These are phyloP conservation scores for Fusarium palustre DNA, from an alignment of 2,329 filamentous ascomycete genomes.

Conservation along the genomic window DNA sequence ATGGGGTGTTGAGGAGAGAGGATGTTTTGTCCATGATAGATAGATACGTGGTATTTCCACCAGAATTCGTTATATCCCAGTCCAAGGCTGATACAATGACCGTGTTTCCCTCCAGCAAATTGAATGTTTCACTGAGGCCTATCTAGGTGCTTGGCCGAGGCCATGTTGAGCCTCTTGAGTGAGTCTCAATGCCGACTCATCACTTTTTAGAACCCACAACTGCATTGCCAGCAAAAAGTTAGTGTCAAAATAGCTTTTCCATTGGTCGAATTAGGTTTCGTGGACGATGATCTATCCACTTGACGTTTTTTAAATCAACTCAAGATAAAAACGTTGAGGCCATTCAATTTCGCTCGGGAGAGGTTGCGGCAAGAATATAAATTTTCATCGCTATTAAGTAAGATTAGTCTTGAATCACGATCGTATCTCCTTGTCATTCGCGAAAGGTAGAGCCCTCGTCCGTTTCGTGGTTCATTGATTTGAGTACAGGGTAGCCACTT, in stretches of 20 bases:
- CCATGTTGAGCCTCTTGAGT: not conserved
- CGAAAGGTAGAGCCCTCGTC: not conserved
- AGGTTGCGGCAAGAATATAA: too few relatives aligned
- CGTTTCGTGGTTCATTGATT: not conserved
- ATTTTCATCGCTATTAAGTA: not conserved
- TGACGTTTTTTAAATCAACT: too few relatives aligned
- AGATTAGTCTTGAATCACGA: not conserved
- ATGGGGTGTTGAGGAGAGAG: accelerated
- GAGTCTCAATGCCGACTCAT: not conserved
- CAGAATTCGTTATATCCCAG: not conserved
- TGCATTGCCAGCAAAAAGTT: too few relatives aligned
- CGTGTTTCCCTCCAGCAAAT: accelerated
- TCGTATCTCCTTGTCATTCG: not conserved
- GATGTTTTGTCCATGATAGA: not conserved
- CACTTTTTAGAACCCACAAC: not conserved
- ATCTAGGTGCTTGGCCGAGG: too few relatives aligned
- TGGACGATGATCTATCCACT: too few relatives aligned
- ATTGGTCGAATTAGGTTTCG: accelerated
- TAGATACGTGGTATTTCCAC: not conserved
- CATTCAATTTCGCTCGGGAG: not conserved
- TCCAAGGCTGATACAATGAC: not conserved
- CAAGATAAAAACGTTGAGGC: too few relatives aligned
- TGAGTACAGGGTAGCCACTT: not conserved
- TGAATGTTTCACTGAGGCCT: too few relatives aligned
- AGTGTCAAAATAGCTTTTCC: not conserved